phyloP scores from a whole-genome alignment of 73 alveolate genomes.

The Tetrahymena elliotti region DNA sequence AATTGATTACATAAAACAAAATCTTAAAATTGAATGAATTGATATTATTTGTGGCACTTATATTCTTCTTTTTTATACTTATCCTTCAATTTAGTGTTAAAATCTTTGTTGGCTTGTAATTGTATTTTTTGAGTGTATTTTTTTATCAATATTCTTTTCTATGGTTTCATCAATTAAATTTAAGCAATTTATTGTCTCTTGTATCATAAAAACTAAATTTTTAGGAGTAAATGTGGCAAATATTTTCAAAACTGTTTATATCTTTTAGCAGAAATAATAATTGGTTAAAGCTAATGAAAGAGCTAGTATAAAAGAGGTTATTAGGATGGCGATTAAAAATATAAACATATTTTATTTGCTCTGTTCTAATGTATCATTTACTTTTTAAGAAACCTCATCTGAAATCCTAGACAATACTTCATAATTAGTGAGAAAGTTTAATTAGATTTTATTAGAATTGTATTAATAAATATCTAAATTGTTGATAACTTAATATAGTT shows the following conservation, averaged over 20 bases:
- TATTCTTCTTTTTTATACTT: no score
- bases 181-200: neutral
- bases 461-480: neutral
- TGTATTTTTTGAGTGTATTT: no score
- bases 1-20: no score
- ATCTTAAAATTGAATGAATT: no score
- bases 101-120: no score
- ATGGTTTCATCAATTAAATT: no score
- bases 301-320: neutral
- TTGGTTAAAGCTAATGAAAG: neutral
- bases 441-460: no score
- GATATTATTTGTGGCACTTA: no score
- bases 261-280: neutral
- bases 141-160: no score
- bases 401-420: neutral
- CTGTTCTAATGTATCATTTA: neutral
- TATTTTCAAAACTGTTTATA: no score
- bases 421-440: neutral
- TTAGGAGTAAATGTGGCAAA: neutral
- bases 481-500: neutral
- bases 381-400: neutral
- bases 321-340: neutral
- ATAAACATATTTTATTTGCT: no score
- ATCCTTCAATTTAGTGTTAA: no score
- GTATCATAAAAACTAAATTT: neutral